phyloP scores from a whole-genome alignment of 257 asterid genomes.

The Rhazya stricta region DNA sequence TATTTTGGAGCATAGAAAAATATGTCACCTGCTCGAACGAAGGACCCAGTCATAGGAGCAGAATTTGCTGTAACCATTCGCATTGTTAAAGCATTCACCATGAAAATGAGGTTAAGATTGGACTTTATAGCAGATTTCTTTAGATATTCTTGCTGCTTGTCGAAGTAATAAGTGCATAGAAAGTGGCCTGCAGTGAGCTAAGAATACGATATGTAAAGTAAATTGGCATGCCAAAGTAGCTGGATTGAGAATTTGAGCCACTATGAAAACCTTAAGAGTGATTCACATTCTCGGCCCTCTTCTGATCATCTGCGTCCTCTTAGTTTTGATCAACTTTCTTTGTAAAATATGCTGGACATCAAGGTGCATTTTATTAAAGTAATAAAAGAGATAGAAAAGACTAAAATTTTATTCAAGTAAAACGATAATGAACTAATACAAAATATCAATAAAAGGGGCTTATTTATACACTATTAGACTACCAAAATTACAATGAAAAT shows the following conservation, averaged over 20 bases:
- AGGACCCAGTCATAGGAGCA: not conserved
- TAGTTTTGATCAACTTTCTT: constrained; percentile 12
- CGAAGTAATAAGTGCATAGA: not conserved
- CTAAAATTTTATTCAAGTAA: too few species aligned
- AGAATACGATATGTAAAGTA: not conserved
- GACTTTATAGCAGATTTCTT: not conserved
- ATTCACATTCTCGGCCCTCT: not conserved
- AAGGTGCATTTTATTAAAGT: constrained; percentile 19
- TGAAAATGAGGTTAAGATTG: not conserved
- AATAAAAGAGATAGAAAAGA: too few species aligned
- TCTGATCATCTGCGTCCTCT: not conserved
- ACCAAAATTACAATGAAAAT: too few species aligned
- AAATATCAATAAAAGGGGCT: too few species aligned
- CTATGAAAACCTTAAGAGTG: not conserved
- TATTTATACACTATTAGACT: too few species aligned
- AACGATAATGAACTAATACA: too few species aligned
- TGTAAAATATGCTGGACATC: constrained; percentile 46
- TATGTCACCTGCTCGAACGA: not conserved
- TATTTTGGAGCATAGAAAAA: not conserved
- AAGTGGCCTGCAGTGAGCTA: not conserved
- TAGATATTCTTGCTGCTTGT: not conserved
- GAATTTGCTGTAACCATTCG: not conserved
- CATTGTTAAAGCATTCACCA: too few species aligned
- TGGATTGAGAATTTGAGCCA: not conserved
- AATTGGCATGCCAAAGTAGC: not conserved